Evolutionary conservation across 2,329 filamentous ascomycete genomes (phyloP), one percentile per base, ranked within the genome.

Genomic region (Pyricularia sp.): DNA sequence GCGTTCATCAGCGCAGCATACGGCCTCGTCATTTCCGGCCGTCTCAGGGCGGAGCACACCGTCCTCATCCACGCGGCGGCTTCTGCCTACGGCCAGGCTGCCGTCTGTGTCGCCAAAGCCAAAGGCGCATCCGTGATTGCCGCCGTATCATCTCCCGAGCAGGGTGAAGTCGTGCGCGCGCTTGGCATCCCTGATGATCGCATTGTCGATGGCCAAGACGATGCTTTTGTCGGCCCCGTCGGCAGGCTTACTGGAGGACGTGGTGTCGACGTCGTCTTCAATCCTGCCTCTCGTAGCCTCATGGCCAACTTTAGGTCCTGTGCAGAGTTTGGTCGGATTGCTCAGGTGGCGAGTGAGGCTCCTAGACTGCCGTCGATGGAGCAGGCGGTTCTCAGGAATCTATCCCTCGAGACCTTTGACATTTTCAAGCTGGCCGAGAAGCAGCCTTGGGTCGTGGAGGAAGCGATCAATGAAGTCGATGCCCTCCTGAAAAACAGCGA

Each of bases 251-350:
- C 77, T 0, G 66, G 66, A 16, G 66, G 69, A 0, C 64, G 66
- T 2, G 75, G 76, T 12, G 75, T 81, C 1, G 77, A 82, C 60
- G 66, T 81, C 3, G 72, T 82, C 1, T 80, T 81, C 63, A 80
- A 81, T 67, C 73, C 80, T 0, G 78, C 79, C 0, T 75, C 75
- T 62, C 69, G 73, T 9, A 68, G 75, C 44, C 63, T 74, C 4
- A 72, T 74, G 2, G 65, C 70, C 3, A 75, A 72, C 65, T 68
- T 73, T 16, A 68, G 71, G 53, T 78, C 76, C 57, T 72, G 79
- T 28, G 65, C 67, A 35, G 69, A 70, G 8, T 65, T 68, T 22
- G 69, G 69, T 12, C 66, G 67, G 22, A 63, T 68, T 35, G 66
- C 68, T 10, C 67, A 68, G 1, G 55, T 68, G 7, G 66, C 65